phyloP scores from a whole-genome alignment of 352 stramenopile species.

The Pythium dissimile region DNA sequence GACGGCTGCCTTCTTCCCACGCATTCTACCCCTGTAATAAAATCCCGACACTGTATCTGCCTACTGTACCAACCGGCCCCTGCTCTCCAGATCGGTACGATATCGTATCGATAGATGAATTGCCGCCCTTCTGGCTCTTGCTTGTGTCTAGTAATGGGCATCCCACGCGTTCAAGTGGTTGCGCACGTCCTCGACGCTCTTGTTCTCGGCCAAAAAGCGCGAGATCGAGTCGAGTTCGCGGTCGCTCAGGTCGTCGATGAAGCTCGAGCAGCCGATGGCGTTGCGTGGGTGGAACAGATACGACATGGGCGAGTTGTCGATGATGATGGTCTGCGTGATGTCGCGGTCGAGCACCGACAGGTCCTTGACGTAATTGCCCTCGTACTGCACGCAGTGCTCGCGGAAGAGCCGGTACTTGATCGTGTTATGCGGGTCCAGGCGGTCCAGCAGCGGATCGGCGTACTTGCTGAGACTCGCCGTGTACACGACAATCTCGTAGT shows the following conservation, averaged over 20 bases:
- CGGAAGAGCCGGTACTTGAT: conserved; percentile 91
- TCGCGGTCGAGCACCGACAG: conserved; percentile 93
- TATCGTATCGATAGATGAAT: no score
- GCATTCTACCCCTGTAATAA: no score
- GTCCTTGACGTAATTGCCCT: conserved; percentile 98
- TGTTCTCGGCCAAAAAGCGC: conserved; percentile 57
- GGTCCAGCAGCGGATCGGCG: conserved; percentile 95
- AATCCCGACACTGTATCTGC: no score
- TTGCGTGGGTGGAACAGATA: conserved; percentile 97
- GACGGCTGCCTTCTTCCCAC: no score
- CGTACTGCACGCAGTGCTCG: conserved; percentile 95
- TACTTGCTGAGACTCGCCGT: conserved; percentile 98
- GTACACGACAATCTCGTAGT: conserved; percentile 99
- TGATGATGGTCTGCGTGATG: conserved; percentile 95
- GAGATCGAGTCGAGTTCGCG: conserved; percentile 84
- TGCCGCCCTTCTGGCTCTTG: no score
- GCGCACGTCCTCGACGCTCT: conserved; percentile 56
- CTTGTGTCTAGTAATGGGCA: conserved; percentile 66
- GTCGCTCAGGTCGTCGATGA: conserved; percentile 90
- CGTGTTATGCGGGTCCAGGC: conserved; percentile 89
- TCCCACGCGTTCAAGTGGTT: conserved; percentile 70
- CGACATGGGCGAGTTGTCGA: conserved; percentile 98
- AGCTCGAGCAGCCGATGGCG: conserved; percentile 79
- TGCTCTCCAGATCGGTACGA: no score
- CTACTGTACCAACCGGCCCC: no score